Conservation (phyloP, 495 filamentous ascomycete genomes). For the Bacidia rubella region DNA sequence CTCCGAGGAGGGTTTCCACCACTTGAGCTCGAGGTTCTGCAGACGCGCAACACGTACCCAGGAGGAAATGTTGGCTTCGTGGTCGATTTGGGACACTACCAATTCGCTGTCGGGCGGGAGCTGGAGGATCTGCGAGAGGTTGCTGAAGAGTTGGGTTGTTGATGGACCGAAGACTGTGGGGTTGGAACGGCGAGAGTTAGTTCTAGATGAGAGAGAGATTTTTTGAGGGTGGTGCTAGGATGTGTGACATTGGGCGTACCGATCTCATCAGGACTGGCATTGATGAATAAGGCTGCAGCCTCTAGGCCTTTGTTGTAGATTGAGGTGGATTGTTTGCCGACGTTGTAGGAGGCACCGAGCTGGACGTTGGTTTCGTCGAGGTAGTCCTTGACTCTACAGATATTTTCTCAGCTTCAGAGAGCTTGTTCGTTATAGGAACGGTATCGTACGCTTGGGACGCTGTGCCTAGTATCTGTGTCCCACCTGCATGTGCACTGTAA, state of each 20-base stretch:
- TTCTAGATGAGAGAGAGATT: neutral
- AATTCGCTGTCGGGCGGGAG: slow-evolving; percentile 50
- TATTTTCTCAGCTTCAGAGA: neutral
- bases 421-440: neutral
- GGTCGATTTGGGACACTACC: slow-evolving; percentile 52
- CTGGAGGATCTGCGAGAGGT: slow-evolving; percentile 46
- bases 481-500: too few species aligned
- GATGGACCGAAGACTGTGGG: slow-evolving; percentile 46
- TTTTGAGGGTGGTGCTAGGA: neutral
- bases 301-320: slow-evolving; percentile 40
- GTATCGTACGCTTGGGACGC: slow-evolving; percentile 56
- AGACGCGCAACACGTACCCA: slow-evolving; percentile 51
- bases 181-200: neutral
- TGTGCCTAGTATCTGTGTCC: slow-evolving; percentile 49
- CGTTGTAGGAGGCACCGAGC: slow-evolving; percentile 51
- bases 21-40: slow-evolving; percentile 46
- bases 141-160: slow-evolving; percentile 61
- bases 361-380: slow-evolving; percentile 57
- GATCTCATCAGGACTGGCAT: slow-evolving; percentile 48
- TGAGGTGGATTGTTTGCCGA: slow-evolving; percentile 39
- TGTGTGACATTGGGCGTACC: slow-evolving; percentile 22
- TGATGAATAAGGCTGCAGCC: slow-evolving; percentile 54
- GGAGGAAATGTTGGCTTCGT: slow-evolving; percentile 57
- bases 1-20: slow-evolving; percentile 42
- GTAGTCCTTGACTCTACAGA: slow-evolving; percentile 46